Evolutionary conservation across 148 eudicot species (phyloP).

Genomic region (Heliamphora exappendiculata): DNA sequence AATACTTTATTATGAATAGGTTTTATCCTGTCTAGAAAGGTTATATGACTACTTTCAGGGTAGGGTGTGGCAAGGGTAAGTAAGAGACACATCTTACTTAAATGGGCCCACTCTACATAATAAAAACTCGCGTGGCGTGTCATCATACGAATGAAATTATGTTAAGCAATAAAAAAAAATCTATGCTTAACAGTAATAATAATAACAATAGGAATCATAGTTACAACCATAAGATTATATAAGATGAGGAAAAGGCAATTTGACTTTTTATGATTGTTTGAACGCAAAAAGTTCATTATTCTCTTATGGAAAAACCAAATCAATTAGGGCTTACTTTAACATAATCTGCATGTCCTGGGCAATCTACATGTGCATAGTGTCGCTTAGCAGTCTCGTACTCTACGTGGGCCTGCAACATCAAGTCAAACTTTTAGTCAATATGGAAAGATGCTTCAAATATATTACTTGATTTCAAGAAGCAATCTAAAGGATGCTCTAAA

Average conservation of each 20-base stretch:
- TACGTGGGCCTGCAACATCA: conserved; percentile 72
- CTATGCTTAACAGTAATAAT: too few species aligned
- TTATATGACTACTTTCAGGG: too few species aligned
- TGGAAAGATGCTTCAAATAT: background rate
- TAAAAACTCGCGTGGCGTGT: too few species aligned
- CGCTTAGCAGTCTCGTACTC: conserved; percentile 94
- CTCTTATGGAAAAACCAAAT: background rate
- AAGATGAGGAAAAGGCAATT: background rate
- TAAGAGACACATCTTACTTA: too few species aligned
- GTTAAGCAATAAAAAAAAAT: too few species aligned
- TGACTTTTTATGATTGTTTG: conserved; percentile 3
- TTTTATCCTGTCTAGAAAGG: too few species aligned
- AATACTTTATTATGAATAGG: too few species aligned
- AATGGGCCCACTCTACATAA: too few species aligned
- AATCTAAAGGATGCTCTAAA: background rate
- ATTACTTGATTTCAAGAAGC: background rate
- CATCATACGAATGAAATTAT: too few species aligned
- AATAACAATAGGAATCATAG: background rate
- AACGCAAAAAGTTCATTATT: background rate
- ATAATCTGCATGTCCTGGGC: conserved; percentile 97
- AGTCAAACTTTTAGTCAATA: background rate
- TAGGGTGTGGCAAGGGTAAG: too few species aligned
- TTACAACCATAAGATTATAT: background rate
- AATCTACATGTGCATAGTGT: conserved; percentile 92
- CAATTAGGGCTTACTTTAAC: conserved; percentile 61